phyloP scores from a whole-genome alignment of 352 stramenopile genomes.

The Lagenidium sp. region DNA sequence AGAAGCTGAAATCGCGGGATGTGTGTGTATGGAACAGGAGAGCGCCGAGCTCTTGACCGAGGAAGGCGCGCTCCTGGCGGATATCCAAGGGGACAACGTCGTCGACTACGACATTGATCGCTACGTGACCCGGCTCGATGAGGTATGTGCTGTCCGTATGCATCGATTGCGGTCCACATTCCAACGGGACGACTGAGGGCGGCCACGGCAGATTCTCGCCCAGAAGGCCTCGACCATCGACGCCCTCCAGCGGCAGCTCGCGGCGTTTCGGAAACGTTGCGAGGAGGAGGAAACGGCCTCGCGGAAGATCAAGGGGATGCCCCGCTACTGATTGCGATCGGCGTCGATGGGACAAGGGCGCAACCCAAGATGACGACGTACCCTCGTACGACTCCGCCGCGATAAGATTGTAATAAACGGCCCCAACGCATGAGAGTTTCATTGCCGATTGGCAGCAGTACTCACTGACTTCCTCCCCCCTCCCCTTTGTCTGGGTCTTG shows the following conservation, averaged over 20 bases:
- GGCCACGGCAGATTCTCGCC: constrained; percentile 85
- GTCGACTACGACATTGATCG: constrained; percentile 94
- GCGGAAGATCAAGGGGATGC: constrained; percentile 23
- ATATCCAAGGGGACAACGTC: constrained; percentile 82
- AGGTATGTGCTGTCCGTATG: constrained; percentile 25
- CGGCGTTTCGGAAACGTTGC: constrained; percentile 68
- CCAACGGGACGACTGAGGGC: no score
- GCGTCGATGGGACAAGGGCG: no score
- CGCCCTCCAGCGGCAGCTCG: constrained; percentile 74
- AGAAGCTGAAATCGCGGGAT: constrained; percentile 1
- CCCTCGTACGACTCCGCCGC: no score
- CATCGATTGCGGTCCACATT: no score
- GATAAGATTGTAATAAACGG: no score
- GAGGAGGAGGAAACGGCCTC: constrained; percentile 76
- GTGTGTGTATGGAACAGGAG: constrained; percentile 44
- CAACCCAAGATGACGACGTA: no score
- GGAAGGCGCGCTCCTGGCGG: constrained; percentile 86
- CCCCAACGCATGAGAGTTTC: no score
- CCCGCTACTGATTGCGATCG: constrained; percentile 18
- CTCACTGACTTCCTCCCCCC: no score
- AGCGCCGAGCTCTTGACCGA: constrained; percentile 96
- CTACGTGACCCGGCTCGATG: constrained; percentile 87
- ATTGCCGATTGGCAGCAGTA: no score
- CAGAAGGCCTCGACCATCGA: constrained; percentile 89
- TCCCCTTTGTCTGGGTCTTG: no score